Base-by-base conservation (phyloP, 2,329 filamentous ascomycete genomes). In the Phialocephala sp. region DNA sequence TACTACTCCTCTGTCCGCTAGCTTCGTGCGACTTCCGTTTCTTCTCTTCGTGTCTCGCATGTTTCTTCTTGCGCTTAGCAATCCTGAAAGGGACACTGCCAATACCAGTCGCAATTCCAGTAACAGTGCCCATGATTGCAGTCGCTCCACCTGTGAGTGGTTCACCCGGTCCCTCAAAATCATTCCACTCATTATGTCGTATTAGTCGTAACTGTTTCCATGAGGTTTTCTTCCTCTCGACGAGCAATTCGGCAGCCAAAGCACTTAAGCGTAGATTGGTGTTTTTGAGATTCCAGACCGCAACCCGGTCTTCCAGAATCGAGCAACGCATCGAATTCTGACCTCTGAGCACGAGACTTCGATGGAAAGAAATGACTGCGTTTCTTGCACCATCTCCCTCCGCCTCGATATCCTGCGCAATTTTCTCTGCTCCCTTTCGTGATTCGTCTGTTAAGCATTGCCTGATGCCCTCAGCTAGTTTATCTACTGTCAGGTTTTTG, bases 111-210 rank as follows among this genome's bases (percentile, higher is more conserved):
- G 89, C 85, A 0, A 89, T 81, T 41, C 86, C 83, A 1, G 84
- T 83, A 2, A 89, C 74, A 0, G 85, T 86, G 2, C 82, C 82
- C n/a, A 85, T 81, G 4, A 92, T 71, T 0, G 88, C 89, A 12
- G 86, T 85, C 39, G 86, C 85, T 4, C 85, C 79, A 2, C 89
- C 90, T 0, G 89, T 91, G 14, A 93, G 79, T 0, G 90, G 90
- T 73, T 92, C 90, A 0, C 90, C 90, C 0, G 90, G 89, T 0
- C 91, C 91, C 69, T 91, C 89, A 71, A 92, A 92, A 71, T 92
- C 90, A 70, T 91, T 91, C 89, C 90, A 93, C 71, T 91, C 89
- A 59, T 84, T 86, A 71, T 91, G 88, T 9, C 90, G 82, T 9
- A 91, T 73, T 0, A 92, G 80, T 14, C 85, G 83, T 56, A 93